These are phyloP conservation scores for Globisporangium carolinianum DNA, from an alignment of 352 stramenopile species.

Conservation along the genomic window DNA sequence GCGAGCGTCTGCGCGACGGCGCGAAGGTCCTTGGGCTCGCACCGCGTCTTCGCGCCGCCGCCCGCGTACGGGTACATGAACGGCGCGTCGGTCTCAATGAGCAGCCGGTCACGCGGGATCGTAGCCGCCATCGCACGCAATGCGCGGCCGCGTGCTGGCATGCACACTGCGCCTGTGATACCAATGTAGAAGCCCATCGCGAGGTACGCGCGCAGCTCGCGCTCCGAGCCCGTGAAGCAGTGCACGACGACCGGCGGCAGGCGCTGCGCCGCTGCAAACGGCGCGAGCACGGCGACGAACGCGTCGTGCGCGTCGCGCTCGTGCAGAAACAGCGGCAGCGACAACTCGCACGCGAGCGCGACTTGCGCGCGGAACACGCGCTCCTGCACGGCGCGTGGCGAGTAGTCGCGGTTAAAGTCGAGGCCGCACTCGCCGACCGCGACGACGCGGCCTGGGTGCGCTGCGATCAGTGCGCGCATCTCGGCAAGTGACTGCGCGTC, in stretches of 20 bases:
- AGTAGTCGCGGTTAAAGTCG: conserved; percentile 96
- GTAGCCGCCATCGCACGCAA: conserved; percentile 31
- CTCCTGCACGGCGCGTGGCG: conserved; percentile 82
- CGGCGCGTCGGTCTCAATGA: conserved; percentile 73
- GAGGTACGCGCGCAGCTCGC: conserved; percentile 48
- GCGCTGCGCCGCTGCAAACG: conserved; percentile 22
- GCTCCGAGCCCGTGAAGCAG: conserved; percentile 60
- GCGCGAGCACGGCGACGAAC: conserved; percentile 34
- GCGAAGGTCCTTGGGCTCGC: conserved; percentile 59
- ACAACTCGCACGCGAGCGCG: conserved; percentile 66
- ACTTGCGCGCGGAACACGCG: conserved; percentile 87
- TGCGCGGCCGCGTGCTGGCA: conserved; percentile 40
- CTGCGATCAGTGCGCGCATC: conserved; percentile 37
- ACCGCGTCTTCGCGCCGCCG: conserved; percentile 23
- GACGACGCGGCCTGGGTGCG: conserved; percentile 54
- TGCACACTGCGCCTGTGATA: conserved; percentile 65
- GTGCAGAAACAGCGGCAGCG: conserved; percentile 93
- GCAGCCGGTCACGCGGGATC: conserved; percentile 48
- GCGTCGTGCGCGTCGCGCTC: conserved; percentile 55
- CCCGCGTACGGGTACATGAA: conserved; percentile 68
- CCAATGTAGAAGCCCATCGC: conserved; percentile 65
- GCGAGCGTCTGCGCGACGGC: conserved; percentile 56
- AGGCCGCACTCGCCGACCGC: conserved; percentile 94
- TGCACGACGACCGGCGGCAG: conserved; percentile 59
- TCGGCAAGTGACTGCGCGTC: conserved; percentile 18